Base-by-base conservation (phyloP, 1,139 yeast genomes). In the Pichia inconspicua region DNA sequence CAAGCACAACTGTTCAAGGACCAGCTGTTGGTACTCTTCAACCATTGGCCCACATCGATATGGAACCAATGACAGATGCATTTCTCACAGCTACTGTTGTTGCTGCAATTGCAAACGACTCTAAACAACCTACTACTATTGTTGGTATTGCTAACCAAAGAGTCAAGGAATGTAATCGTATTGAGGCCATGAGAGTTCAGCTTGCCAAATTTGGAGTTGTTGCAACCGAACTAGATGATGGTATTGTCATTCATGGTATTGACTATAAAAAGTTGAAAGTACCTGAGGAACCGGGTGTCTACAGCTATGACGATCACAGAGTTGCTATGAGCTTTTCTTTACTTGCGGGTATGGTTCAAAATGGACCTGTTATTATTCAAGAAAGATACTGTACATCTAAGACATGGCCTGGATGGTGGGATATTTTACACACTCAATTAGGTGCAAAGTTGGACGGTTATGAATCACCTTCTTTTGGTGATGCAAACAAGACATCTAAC, bases 341-440 rank as follows among this genome's bases (percentile, higher is more conserved):
- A 53, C 71, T 94, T 49, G 92, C 96, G 4, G 80, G 80, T 6
- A 66, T 75, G 48, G 65, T 75, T 53, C 46, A 41, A 34, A 49
- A 58, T 3, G 71, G 71, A 2, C 82, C 87, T 3, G 94, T 85
- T 1, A 72, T 81, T 56, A 80, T 92, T 51, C 79, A 84, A 58
- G 97, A 90, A 64, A 80, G 97, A 68, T 76, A 85, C 32, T 88
- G 97, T 64, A 94, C 96, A 3, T 95, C 94, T 51, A 92, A 92
- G 70, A 92, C 99, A 0, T 92, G 99, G 99, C 99, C 99, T 19
- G 97, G 97, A 41, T 92, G 98, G 98, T 92, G 98, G 98, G 99
- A 92, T 67, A 76, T 84, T 44, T 73, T 92, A 54, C 88, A 82
- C 61, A 77, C 84, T 49, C 69, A 74, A 51, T 80, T 92, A 61